Base-by-base conservation (phyloP, 257 asterid species). In the Solanum corneliomulleri region DNA sequence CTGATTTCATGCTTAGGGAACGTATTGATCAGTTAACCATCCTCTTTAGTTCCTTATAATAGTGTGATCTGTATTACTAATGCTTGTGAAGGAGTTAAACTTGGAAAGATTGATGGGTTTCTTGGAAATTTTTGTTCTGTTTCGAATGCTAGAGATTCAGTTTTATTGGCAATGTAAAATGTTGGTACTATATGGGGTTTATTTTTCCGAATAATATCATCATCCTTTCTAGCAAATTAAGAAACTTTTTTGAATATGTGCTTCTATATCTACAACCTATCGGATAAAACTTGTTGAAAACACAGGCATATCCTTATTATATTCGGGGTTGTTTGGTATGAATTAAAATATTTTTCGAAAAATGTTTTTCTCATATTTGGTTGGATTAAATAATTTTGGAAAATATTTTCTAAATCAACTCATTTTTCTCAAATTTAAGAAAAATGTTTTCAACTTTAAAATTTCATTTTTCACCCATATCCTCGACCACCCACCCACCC, bases 1-100 rank as follows among this genome's bases (percentile, higher is more conserved):
- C 91, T 33, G 47, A 94, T 74, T 91, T 93, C 18, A 83, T 89
- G 58, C 77, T 92, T 78, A 92, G 95, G 95, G 42, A 96, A 8
- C 21, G 23, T 16, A 16, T 71, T 33, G 78, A 33, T 71, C 44
- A 71, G 44, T 71, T 31, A 71, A 8, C 45, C 78, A 71, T 71
- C 78, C 25, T 8, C 78, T 33, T 71, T 71, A 16, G 78, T 71
- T 71, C 78, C 42, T 70, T 70, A 9, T 70, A 70, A 31, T 31
- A 70, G 14, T n/a, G 16, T 1, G 29, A 64, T 64, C 1, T 16
- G 33, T 2, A n/a, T n/a, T 16, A n/a, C 33, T 25, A 10, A n/a
- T 10, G 70, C 70, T n/a, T 62, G 31, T 25, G 13, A 62, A 4
- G 13, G 70, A 64, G 71, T 64, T 64, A 7, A 1, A 64, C 33